Conservation (phyloP, 2,329 filamentous ascomycete species). For the Leptographium procerum region DNA sequence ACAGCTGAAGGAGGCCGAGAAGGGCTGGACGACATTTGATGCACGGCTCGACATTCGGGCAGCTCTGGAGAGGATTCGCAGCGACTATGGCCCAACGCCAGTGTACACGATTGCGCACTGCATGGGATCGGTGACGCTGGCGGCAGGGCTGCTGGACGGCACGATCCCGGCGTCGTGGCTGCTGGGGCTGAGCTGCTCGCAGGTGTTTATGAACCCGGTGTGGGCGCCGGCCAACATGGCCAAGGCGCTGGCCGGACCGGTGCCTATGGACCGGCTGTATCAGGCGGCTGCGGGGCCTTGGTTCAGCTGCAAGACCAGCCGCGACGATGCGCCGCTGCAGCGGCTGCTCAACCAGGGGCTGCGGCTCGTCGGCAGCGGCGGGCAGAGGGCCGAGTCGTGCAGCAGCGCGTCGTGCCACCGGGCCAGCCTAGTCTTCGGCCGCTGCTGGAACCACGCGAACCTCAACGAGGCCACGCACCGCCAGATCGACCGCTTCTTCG, state of each 20-base stretch:
- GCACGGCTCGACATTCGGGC: constrained; percentile 47
- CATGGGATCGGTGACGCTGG: constrained; percentile 49
- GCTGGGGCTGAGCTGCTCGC: constrained; percentile 43
- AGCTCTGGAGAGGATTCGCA: constrained; percentile 40
- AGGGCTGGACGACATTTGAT: constrained; percentile 48
- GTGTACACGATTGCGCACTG: constrained; percentile 52
- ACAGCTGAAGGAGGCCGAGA: constrained; percentile 34
- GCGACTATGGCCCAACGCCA: constrained; percentile 21
- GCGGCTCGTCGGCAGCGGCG: constrained; percentile 43
- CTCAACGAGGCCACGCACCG: constrained; percentile 55
- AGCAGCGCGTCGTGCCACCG: constrained; percentile 51
- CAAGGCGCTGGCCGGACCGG: constrained; percentile 38
- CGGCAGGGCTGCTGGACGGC: constrained; percentile 49
- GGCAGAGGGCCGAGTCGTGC: constrained; percentile 43
- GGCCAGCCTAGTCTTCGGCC: constrained; percentile 46
- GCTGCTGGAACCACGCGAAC: constrained; percentile 53
- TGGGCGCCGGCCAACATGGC: constrained; percentile 45
- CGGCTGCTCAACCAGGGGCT: constrained; percentile 41
- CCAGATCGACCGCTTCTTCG: constrained; percentile 49
- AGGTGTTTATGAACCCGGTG: constrained; percentile 53
- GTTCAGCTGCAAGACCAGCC: constrained; percentile 40
- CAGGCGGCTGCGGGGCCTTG: constrained; percentile 35
- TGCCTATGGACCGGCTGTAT: constrained; percentile 40
- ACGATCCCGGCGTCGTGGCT: constrained; percentile 47
- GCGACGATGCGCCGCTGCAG: constrained; percentile 37